Evolutionary conservation across 208 protist species (phyloP), one percentile per base, ranked within the genome.

Genomic region (Trypanosoma caninum): DNA sequence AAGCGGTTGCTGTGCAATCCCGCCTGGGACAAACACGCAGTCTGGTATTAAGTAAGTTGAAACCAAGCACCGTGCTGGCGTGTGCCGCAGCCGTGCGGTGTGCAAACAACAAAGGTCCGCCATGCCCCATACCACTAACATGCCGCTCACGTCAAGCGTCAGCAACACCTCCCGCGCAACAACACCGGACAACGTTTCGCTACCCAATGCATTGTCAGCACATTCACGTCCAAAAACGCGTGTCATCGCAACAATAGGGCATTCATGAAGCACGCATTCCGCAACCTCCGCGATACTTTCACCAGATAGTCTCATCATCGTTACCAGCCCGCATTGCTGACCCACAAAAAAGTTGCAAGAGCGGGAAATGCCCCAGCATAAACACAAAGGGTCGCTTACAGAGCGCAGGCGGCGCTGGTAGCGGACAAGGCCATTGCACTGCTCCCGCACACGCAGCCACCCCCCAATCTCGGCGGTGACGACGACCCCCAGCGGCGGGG

Each of bases 381-480:
- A 35, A 28, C 70, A 74, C 23, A 71, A 63, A 2, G 57, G 59
- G 56, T 84, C 71, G 31, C 66, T 54, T 11, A 63, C 59, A 20
- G 66, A 65, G 6, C 48, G 62, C 38, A 84, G 64, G 25, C 57
- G 74, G 41, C 72, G 69, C 51, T 84, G 78, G 35, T 80, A 58
- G 3, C 60, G 74, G 41, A 84, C 71, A 14, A 46, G 31, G 35
- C 78, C 78, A 1, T 63, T 67, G 22, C 58, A 57, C 48, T 60
- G 57, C 3, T 60, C 78, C 41, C 78, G 78, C 58, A 84, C 57
- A 20, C 74, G 74, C 59, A 85, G 45, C 78, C 78, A 79, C 0
- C 74, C 74, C 0, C 64, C 78, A n/a, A 53, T 63, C 71, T 85
- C 74, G 20, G 71, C 74, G 4, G 65, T 74, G 2, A 84, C 50